These are phyloP conservation scores for Drosera capensis DNA, from an alignment of 148 eudicot species.

Conservation along the genomic window DNA sequence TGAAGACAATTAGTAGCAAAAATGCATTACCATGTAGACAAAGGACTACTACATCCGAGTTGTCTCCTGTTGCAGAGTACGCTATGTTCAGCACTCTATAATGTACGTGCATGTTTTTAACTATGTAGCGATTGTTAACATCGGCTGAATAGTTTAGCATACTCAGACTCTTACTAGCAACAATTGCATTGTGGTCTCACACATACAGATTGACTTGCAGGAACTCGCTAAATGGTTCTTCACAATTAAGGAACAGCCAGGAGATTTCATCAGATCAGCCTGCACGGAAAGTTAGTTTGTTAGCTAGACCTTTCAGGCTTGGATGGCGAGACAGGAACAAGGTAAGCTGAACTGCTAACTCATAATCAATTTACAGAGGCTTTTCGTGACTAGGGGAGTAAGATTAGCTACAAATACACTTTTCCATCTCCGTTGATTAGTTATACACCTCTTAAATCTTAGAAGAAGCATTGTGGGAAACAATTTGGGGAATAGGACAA, in stretches of 20 bases:
- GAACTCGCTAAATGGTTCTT: constrained; percentile 37
- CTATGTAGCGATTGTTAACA: too few relatives aligned
- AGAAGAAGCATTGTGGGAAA: too few relatives aligned
- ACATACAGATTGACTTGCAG: constrained; percentile 17
- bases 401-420: too few relatives aligned
- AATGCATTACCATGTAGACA: too few relatives aligned
- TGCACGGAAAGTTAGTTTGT: constrained; percentile 57
- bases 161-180: background rate
- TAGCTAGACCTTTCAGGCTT: constrained; percentile 85
- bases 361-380: background rate
- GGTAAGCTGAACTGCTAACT: constrained; percentile 23
- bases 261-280: constrained; percentile 53
- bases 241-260: constrained; percentile 28
- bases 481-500: too few relatives aligned
- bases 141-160: background rate
- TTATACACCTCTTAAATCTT: too few relatives aligned
- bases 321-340: constrained; percentile 88
- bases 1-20: too few relatives aligned
- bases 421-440: background rate
- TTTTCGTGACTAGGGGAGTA: background rate
- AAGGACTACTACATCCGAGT: too few relatives aligned
- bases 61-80: too few relatives aligned
- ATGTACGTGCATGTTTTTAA: too few relatives aligned
- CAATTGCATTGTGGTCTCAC: background rate
- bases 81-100: too few relatives aligned